Evolutionary conservation across 768 basidiomycete species (phyloP).

Genomic region (Thelephora ganbajun): DNA sequence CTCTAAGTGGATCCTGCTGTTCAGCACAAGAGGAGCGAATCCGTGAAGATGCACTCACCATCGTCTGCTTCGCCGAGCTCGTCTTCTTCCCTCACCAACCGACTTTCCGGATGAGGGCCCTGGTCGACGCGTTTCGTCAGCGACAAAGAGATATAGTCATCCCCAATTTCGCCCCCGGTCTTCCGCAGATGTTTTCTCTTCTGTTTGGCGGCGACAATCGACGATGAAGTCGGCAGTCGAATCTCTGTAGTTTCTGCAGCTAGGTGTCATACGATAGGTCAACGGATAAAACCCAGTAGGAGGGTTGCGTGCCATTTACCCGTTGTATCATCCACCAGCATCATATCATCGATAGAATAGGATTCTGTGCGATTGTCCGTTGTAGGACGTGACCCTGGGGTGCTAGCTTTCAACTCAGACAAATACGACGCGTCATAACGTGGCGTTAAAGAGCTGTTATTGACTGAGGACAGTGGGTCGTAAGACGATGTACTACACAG

Average conservation of each 20-base stretch:
- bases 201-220: conserved; percentile 61
- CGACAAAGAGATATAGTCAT: conserved; percentile 72
- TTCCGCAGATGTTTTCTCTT: conserved; percentile 56
- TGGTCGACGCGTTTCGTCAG: conserved; percentile 43
- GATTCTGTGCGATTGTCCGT: conserved; percentile 13
- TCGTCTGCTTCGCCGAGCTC: conserved; percentile 82
- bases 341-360: not conserved
- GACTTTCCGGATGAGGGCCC: conserved; percentile 78
- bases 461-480: not conserved
- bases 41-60: conserved; percentile 30
- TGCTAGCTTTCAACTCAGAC: conserved; percentile 67
- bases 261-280: not conserved
- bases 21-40: not conserved
- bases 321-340: conserved; percentile 4
- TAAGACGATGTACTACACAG: not conserved
- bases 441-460: conserved; percentile 10
- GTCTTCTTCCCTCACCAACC: conserved; percentile 75
- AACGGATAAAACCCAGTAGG: not conserved
- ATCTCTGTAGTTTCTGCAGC: not conserved
- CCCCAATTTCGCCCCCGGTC: conserved; percentile 25
- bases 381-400: conserved; percentile 41
- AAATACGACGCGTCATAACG: conserved; percentile 64
- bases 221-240: conserved; percentile 21
- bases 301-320: conserved; percentile 1
- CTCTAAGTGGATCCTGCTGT: conserved; percentile 27